These are phyloP conservation scores for Vigna nakashimae DNA, from an alignment of 306 rosid species.

Conservation along the genomic window DNA sequence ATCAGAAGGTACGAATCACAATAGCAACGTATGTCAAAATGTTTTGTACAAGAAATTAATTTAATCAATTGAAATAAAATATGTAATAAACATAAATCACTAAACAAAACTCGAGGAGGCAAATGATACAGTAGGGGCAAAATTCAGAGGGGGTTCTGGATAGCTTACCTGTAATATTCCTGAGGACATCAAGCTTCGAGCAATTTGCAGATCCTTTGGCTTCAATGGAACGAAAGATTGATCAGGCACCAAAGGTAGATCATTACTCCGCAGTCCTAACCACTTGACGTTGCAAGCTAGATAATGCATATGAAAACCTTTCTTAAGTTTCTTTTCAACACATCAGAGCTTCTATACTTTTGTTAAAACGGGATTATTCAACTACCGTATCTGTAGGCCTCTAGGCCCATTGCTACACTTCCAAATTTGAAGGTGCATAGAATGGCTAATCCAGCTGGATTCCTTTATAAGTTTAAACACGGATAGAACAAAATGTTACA, in stretches of 20 bases:
- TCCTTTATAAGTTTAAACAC: constrained; percentile 56
- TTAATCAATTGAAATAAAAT: constrained; percentile 7
- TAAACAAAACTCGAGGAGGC: constrained; percentile 22
- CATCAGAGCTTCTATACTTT: constrained; percentile 1
- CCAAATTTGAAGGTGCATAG: constrained; percentile 89
- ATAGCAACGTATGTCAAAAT: constrained; percentile 14
- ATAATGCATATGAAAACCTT: constrained; percentile 27
- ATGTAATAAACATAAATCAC: constrained; percentile 20
- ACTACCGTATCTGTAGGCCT: constrained; percentile 87
- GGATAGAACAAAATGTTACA: constrained; percentile 2
- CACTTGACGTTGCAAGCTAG: constrained; percentile 91
- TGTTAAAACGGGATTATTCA: constrained; percentile 19
- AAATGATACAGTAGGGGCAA: not conserved
- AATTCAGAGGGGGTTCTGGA: constrained; percentile 1
- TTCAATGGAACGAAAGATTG: constrained; percentile 73
- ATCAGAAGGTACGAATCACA: not conserved
- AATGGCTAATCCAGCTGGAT: constrained; percentile 96
- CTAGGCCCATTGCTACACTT: constrained; percentile 90
- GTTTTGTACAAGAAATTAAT: constrained; percentile 10
- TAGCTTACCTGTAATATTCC: constrained; percentile 66
- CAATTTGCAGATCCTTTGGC: constrained; percentile 78
- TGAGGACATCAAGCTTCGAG: constrained; percentile 82
- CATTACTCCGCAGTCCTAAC: constrained; percentile 81
- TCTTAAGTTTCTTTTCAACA: constrained; percentile 18
- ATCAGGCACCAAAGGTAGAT: constrained; percentile 65